phyloP scores from a whole-genome alignment of 2,329 filamentous ascomycete species.

The Paramyrothecium roridum region DNA sequence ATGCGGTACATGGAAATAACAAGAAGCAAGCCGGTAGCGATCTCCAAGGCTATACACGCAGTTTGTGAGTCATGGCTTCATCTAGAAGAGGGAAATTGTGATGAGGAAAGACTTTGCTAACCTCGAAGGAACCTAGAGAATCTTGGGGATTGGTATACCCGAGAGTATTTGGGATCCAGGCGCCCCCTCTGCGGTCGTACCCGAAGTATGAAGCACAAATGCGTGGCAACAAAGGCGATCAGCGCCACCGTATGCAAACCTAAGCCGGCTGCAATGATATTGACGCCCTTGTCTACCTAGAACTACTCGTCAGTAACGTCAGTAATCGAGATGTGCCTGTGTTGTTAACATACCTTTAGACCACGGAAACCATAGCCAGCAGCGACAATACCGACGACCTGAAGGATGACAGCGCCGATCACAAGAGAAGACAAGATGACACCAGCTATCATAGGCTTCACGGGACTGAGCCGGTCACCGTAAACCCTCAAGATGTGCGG shows the following conservation, averaged over 20 bases:
- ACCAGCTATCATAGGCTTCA: slow-evolving; percentile 29
- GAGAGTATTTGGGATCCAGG: slow-evolving; percentile 34
- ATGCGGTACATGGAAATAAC: slow-evolving; percentile 38
- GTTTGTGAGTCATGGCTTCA: slow-evolving; percentile 7
- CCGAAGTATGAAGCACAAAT: slow-evolving; percentile 36
- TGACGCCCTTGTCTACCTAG: slow-evolving; percentile 29
- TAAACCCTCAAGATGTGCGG: slow-evolving; percentile 46
- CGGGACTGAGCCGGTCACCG: slow-evolving; percentile 35
- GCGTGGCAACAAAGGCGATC: slow-evolving; percentile 32
- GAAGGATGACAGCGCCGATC: slow-evolving; percentile 29
- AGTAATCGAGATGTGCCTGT: too few relatives aligned
- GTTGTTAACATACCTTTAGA: slow-evolving; percentile 28
- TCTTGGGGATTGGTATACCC: slow-evolving; percentile 35
- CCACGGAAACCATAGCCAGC: slow-evolving; percentile 28
- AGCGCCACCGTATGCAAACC: slow-evolving; percentile 40
- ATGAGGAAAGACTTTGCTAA: slow-evolving; percentile 21
- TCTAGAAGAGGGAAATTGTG: background rate
- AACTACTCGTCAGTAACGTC: slow-evolving; percentile 9
- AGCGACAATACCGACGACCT: slow-evolving; percentile 38
- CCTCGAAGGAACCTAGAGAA: slow-evolving; percentile 44
- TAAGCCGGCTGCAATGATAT: slow-evolving; percentile 41
- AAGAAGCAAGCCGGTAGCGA: slow-evolving; percentile 32
- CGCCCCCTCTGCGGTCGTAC: slow-evolving; percentile 32
- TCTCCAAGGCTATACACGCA: slow-evolving; percentile 28
- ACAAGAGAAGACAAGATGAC: slow-evolving; percentile 30